Percentiles rank a stretch among this genome's conserved stretches.
Evolutionary conservation across 2,329 filamentous ascomycete species (phyloP).

Genomic region (Geosmithia morbida): DNA sequence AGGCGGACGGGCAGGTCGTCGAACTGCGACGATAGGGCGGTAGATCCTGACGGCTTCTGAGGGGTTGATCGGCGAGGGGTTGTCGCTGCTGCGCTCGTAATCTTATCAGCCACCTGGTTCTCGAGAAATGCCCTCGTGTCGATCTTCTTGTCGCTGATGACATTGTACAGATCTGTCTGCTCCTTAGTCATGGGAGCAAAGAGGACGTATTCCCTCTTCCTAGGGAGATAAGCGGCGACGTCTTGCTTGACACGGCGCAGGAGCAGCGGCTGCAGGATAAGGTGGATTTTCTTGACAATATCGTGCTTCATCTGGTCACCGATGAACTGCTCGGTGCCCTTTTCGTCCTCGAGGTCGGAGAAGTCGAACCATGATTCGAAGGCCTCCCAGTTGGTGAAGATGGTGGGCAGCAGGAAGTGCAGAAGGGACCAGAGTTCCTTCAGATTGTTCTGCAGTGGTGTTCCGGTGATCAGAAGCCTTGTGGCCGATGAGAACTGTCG

Average conservation of each 20-base stretch:
- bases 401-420: conserved; percentile 82
- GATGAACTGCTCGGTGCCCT: conserved; percentile 63
- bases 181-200: conserved; percentile 86
- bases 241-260: conserved; percentile 84
- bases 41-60: conserved; percentile 5
- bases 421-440: conserved; percentile 90
- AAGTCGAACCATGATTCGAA: conserved; percentile 98
- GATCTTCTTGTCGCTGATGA: conserved; percentile 38
- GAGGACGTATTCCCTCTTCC: conserved; percentile 91
- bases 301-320: conserved; percentile 52
- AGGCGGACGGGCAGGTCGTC: conserved; percentile 18
- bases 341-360: conserved; percentile 74
- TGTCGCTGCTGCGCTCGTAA: conserved; percentile 21
- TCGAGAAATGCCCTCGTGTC: conserved; percentile 67
- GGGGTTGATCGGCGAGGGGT: conserved; percentile 13
- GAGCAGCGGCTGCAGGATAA: conserved; percentile 83
- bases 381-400: conserved; percentile 84
- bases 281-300: conserved; percentile 62
- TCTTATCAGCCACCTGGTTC: conserved; percentile 55
- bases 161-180: conserved; percentile 78
- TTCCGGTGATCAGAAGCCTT: conserved; percentile 83
- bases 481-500: conserved; percentile 84
- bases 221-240: conserved; percentile 80
- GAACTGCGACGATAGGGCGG: conserved; percentile 4
- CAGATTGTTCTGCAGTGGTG: conserved; percentile 88